A percentile compares a stretch with the other conserved stretches of the same genome.
These are phyloP conservation scores for Aspergillus glaucus DNA, from an alignment of 2,329 filamentous ascomycete species.

Conservation along the genomic window DNA sequence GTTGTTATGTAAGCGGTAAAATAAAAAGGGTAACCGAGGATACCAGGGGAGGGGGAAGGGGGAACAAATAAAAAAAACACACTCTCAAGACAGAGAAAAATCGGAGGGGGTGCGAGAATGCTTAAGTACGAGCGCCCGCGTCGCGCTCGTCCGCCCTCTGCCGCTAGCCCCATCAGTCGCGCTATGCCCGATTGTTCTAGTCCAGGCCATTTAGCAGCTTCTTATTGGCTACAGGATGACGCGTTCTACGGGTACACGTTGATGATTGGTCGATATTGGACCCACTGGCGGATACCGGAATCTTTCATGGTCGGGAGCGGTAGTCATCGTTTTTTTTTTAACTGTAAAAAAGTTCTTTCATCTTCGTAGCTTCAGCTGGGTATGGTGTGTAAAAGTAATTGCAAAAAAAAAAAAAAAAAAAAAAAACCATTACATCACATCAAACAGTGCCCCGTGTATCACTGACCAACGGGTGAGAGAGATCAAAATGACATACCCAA, in stretches of 20 bases:
- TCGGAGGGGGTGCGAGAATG: constrained; percentile 36
- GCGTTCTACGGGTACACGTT: constrained; percentile 12
- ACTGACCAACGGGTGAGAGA: neutral
- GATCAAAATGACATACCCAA: constrained; percentile 18
- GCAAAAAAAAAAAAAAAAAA: neutral
- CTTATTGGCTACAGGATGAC: constrained; percentile 26
- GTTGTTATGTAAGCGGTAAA: constrained; percentile 2
- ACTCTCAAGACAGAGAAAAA: constrained; percentile 34
- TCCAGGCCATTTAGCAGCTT: constrained; percentile 21
- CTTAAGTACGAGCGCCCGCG: constrained; percentile 35
- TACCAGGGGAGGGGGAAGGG: neutral
- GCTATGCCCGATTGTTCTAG: constrained; percentile 29
- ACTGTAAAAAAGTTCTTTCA: neutral
- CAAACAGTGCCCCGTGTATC: neutral
- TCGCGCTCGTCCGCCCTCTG: constrained; percentile 27
- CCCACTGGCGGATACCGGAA: neutral
- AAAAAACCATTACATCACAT: neutral
- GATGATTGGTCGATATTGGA: constrained; percentile 17
- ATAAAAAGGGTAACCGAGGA: constrained; percentile 7
- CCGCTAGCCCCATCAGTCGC: constrained; percentile 32
- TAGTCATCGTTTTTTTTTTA: neutral
- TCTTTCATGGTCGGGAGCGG: neutral
- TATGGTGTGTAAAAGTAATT: neutral
- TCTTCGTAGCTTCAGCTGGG: neutral
- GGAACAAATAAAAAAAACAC: constrained; percentile 7